Conservation (phyloP, 2,329 filamentous ascomycete genomes). For the Aspergillus sp. region DNA sequence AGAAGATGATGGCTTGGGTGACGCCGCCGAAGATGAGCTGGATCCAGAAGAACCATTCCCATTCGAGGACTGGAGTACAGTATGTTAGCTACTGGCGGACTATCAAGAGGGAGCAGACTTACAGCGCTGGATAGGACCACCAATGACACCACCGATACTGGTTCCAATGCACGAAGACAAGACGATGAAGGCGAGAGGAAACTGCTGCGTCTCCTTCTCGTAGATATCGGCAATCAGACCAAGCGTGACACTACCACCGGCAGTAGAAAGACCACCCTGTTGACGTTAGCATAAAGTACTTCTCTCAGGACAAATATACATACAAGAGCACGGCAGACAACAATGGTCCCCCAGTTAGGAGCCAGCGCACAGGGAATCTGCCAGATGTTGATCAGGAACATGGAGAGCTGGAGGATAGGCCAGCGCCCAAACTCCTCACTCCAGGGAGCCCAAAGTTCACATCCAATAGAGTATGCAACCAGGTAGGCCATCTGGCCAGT, state of each 20-base stretch:
- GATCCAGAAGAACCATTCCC: conserved; percentile 66
- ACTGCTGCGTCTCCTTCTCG: conserved; percentile 69
- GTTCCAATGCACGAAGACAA: conserved; percentile 77
- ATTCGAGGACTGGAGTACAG: conserved; percentile 14
- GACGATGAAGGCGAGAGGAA: conserved; percentile 72
- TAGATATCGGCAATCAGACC: conserved; percentile 75
- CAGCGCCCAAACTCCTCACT: conserved; percentile 77
- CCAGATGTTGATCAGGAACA: conserved; percentile 76
- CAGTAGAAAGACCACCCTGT: conserved; percentile 64
- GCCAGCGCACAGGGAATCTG: conserved; percentile 71
- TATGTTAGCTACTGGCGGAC: neutral
- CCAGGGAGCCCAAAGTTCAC: conserved; percentile 85
- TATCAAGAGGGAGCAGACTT: neutral
- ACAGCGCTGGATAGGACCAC: conserved; percentile 54
- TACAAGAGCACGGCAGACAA: conserved; percentile 63
- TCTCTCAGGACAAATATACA: neutral
- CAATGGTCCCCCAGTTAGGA: conserved; percentile 68
- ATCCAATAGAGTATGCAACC: conserved; percentile 80
- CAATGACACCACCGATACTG: conserved; percentile 57
- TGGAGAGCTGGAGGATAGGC: conserved; percentile 69
- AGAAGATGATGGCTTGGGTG: conserved; percentile 52
- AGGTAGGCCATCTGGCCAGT: conserved; percentile 75
- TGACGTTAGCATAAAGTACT: neutral
- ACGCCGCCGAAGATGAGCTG: conserved; percentile 57
- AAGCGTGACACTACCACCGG: conserved; percentile 70